Evolutionary conservation across 345 rosid genomes (phyloP).

Genomic region (Rubroshorea leprosula): DNA sequence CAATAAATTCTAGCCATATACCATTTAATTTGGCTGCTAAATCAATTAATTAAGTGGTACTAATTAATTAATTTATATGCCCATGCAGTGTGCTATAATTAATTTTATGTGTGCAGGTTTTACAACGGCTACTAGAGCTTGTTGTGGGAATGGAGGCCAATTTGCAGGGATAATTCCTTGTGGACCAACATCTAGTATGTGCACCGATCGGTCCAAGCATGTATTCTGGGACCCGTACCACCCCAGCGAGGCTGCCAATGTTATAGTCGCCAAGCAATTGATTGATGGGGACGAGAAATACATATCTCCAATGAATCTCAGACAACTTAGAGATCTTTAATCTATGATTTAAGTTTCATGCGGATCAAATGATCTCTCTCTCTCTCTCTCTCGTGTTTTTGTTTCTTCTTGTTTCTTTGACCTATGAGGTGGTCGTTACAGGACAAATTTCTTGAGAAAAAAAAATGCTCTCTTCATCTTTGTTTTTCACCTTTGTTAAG

Average conservation of each 20-base stretch:
- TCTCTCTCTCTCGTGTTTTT: too few species aligned
- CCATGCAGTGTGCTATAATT: neutral
- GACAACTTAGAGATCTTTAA: constrained; percentile 58
- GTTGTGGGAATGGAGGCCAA: constrained; percentile 82
- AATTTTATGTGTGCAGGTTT: constrained; percentile 39
- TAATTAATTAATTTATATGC: neutral
- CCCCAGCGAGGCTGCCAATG: constrained; percentile 78
- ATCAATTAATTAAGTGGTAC: too few species aligned
- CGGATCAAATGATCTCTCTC: too few species aligned
- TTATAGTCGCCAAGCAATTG: constrained; percentile 55
- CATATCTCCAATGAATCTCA: constrained; percentile 60
- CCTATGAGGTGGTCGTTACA: too few species aligned
- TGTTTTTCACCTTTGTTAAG: too few species aligned
- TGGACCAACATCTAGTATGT: constrained; percentile 69
- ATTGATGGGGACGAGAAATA: constrained; percentile 44
- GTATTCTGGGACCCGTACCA: constrained; percentile 93
- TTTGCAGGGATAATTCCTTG: constrained; percentile 85
- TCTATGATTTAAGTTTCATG: neutral
- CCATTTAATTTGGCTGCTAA: too few species aligned
- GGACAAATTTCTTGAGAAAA: too few species aligned
- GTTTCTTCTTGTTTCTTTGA: too few species aligned
- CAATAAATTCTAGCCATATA: too few species aligned
- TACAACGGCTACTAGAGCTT: constrained; percentile 61
- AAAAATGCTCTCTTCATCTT: too few species aligned
- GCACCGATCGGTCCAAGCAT: constrained; percentile 56